Evolutionary conservation across 768 basidiomycete genomes (phyloP).

Genomic region (Hericium alpestre): DNA sequence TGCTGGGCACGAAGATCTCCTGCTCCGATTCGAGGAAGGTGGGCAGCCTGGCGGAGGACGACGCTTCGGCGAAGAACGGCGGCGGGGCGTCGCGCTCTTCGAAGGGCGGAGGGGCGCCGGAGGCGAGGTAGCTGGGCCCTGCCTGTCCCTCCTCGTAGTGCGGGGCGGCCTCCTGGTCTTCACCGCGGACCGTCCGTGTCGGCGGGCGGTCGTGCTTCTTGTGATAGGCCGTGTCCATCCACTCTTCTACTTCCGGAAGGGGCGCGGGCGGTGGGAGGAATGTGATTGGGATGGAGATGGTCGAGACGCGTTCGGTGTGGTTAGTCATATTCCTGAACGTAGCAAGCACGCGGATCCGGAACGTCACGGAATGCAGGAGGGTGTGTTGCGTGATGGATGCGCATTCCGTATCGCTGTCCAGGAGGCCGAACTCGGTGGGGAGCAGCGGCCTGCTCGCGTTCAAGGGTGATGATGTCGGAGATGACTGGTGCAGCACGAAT

Average conservation of each 20-base stretch:
- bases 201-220: slow-evolving; percentile 87
- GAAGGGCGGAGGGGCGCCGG: slow-evolving; percentile 70
- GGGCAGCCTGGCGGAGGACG: slow-evolving; percentile 41
- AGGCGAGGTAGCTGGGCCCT: slow-evolving; percentile 60
- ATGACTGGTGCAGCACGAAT: slow-evolving; percentile 66
- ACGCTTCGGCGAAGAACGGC: slow-evolving; percentile 36
- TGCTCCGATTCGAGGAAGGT: slow-evolving; percentile 76
- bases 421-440: slow-evolving; percentile 31
- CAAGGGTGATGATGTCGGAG: slow-evolving; percentile 38
- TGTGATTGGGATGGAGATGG: slow-evolving; percentile 55
- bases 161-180: slow-evolving; percentile 57
- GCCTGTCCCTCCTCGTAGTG: slow-evolving; percentile 63
- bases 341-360: slow-evolving; percentile 59
- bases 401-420: slow-evolving; percentile 54
- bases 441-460: slow-evolving; percentile 33
- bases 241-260: slow-evolving; percentile 67
- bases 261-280: slow-evolving; percentile 69
- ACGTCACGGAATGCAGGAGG: slow-evolving; percentile 73
- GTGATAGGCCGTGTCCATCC: slow-evolving; percentile 65
- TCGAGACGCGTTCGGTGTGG: slow-evolving; percentile 57
- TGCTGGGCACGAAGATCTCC: slow-evolving; percentile 56
- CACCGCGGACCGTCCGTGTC: slow-evolving; percentile 52
- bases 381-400: slow-evolving; percentile 73
- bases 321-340: slow-evolving; percentile 68
- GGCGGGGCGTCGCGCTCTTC: slow-evolving; percentile 78